Conservation (phyloP, 2,329 filamentous ascomycete genomes). For the Curvularia sp. region DNA sequence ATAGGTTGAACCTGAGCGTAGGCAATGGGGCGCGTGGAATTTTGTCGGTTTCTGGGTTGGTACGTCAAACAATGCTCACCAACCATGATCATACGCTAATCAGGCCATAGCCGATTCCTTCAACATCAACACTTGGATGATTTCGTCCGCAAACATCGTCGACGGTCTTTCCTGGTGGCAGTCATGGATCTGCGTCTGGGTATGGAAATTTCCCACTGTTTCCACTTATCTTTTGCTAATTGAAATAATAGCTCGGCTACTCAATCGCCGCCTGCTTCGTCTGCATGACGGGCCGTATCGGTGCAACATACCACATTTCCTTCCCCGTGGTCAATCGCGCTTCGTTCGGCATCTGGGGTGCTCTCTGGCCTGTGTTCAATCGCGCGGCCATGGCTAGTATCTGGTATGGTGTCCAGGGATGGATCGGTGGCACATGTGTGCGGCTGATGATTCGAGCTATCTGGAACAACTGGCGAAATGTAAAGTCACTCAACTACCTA, state of each 20-base stretch:
- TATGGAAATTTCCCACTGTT: conserved; percentile 10
- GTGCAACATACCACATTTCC: conserved; percentile 85
- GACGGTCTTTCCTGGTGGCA: conserved; percentile 89
- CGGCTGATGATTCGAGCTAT: conserved; percentile 88
- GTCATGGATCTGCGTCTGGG: conserved; percentile 77
- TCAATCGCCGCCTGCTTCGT: conserved; percentile 74
- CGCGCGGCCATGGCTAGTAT: conserved; percentile 86
- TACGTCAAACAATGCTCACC: conserved; percentile 21
- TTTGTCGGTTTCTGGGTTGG: conserved; percentile 87
- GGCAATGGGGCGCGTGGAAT: conserved; percentile 87
- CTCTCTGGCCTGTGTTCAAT: conserved; percentile 87
- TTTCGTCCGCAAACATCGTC: conserved; percentile 81
- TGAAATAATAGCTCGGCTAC: conserved; percentile 67
- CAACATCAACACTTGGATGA: conserved; percentile 85
- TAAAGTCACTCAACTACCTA: conserved; percentile 14
- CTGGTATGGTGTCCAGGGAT: conserved; percentile 86
- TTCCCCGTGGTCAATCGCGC: conserved; percentile 82
- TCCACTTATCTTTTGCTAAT: conserved; percentile 6
- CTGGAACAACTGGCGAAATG: conserved; percentile 71
- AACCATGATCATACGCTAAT: conserved; percentile 18
- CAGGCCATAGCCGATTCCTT: conserved; percentile 50
- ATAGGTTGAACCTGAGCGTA: conserved; percentile 74
- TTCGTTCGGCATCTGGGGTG: conserved; percentile 89
- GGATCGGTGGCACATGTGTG: conserved; percentile 82
- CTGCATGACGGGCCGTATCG: conserved; percentile 79